These are phyloP conservation scores for Calonectria henricotiae DNA, from an alignment of 2,329 filamentous ascomycete genomes.

Conservation along the genomic window DNA sequence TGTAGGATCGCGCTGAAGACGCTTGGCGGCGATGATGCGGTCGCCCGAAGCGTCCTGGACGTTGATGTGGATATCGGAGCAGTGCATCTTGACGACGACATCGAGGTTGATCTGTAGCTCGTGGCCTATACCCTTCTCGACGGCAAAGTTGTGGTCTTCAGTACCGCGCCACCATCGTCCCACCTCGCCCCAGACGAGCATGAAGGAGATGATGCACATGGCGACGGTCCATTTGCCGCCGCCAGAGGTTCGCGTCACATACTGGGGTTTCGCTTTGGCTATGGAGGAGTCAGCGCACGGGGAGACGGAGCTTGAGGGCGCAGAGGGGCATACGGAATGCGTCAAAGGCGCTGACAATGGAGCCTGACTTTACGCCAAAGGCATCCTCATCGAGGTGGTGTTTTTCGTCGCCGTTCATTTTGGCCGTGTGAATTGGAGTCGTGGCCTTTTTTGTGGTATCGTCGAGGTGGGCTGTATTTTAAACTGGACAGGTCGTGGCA, in stretches of 20 bases:
- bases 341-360: constrained; percentile 89
- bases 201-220: constrained; percentile 81
- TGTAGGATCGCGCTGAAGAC: constrained; percentile 83
- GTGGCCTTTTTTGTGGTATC: constrained; percentile 41
- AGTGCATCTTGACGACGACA: constrained; percentile 91
- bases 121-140: constrained; percentile 92
- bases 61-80: constrained; percentile 92
- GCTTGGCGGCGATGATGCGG: constrained; percentile 85
- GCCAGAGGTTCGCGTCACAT: constrained; percentile 85
- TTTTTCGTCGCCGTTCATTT: constrained; percentile 86
- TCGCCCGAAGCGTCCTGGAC: constrained; percentile 97
- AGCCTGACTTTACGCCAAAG: constrained; percentile 80
- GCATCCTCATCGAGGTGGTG: constrained; percentile 80
- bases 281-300: constrained; percentile 42
- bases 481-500: constrained; percentile 37
- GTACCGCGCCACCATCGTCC: constrained; percentile 86
- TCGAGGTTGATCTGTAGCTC: constrained; percentile 96
- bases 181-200: constrained; percentile 86
- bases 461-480: constrained; percentile 30
- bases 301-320: not conserved
- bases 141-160: constrained; percentile 91
- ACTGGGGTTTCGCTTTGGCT: constrained; percentile 98
- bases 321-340: constrained; percentile 84
- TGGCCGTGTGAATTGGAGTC: constrained; percentile 28
- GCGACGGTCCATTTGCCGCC: constrained; percentile 95